These are phyloP conservation scores for Hevea brasiliensis DNA, from an alignment of 345 rosid genomes.

Conservation along the genomic window DNA sequence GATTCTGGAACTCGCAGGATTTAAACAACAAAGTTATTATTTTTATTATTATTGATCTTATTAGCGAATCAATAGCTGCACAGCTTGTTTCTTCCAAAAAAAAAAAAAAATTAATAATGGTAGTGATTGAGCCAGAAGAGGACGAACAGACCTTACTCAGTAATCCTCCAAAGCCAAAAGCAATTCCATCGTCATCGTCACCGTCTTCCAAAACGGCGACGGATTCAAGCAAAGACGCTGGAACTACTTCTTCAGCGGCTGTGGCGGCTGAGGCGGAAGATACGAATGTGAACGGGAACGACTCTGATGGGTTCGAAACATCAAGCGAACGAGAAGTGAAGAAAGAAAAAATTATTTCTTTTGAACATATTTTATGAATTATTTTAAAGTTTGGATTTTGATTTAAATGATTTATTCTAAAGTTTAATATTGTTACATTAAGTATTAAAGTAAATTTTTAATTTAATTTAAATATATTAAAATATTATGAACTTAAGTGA, in stretches of 20 bases:
- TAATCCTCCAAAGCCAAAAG: background rate
- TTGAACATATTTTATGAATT: too few species aligned
- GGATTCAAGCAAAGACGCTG: conserved; percentile 3
- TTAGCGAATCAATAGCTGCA: background rate
- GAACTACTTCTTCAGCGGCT: conserved; percentile 3
- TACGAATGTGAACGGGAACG: conserved; percentile 36
- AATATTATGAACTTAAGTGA: too few species aligned
- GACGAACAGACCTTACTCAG: conserved; percentile 14
- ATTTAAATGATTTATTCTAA: too few species aligned
- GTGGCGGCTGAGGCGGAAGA: conserved; percentile 29
- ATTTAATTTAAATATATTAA: too few species aligned
- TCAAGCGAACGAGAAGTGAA: too few species aligned
- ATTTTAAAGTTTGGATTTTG: too few species aligned
- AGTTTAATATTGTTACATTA: too few species aligned
- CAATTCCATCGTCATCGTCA: background rate
- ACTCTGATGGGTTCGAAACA: conserved; percentile 85
- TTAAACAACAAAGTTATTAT: background rate
- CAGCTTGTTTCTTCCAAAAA: background rate
- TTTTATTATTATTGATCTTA: background rate
- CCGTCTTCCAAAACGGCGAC: conserved; percentile 9
- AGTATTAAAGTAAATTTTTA: too few species aligned
- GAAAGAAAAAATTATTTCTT: too few species aligned
- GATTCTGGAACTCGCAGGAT: background rate
- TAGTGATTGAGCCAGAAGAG: conserved; percentile 20
- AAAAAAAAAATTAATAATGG: too few species aligned